Evolutionary conservation across 352 stramenopile genomes (phyloP).

Genomic region (Aphanomyces euteiches): DNA sequence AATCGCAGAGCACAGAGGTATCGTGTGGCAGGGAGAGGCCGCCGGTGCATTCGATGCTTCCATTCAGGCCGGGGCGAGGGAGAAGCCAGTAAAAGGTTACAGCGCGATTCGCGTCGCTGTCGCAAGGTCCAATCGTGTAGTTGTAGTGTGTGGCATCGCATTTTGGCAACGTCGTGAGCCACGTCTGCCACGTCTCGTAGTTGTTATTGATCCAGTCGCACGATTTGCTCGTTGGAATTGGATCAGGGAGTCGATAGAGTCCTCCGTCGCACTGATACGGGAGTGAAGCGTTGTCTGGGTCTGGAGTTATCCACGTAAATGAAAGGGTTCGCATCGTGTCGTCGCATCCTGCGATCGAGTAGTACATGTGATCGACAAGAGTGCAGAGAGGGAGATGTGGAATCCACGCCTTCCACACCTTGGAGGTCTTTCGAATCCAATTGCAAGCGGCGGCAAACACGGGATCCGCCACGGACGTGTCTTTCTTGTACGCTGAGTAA

Average conservation of each 20-base stretch:
- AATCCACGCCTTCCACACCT: constrained; percentile 46
- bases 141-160: constrained; percentile 45
- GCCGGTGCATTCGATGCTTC: constrained; percentile 19
- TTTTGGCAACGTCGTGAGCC: constrained; percentile 28
- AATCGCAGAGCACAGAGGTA: constrained; percentile 28
- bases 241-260: constrained; percentile 31
- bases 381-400: constrained; percentile 41
- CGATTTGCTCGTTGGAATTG: constrained; percentile 40
- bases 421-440: constrained; percentile 54
- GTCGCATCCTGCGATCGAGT: constrained; percentile 35
- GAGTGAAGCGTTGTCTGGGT: constrained; percentile 36
- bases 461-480: constrained; percentile 33
- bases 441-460: constrained; percentile 45
- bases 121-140: constrained; percentile 41
- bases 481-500: constrained; percentile 29
- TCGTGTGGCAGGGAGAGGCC: constrained; percentile 9
- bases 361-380: constrained; percentile 37
- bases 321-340: constrained; percentile 32
- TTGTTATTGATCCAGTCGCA: constrained; percentile 42
- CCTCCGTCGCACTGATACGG: constrained; percentile 50
- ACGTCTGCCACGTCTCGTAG: constrained; percentile 28
- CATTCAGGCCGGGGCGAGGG: constrained; percentile 24
- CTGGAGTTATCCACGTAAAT: constrained; percentile 43
- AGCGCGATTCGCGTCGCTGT: constrained; percentile 32
- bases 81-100: constrained; percentile 46